Percentiles rank a stretch among this genome's conserved stretches.
phyloP scores from a whole-genome alignment of 768 basidiomycete genomes.

The Phaeotremella skinneri region DNA sequence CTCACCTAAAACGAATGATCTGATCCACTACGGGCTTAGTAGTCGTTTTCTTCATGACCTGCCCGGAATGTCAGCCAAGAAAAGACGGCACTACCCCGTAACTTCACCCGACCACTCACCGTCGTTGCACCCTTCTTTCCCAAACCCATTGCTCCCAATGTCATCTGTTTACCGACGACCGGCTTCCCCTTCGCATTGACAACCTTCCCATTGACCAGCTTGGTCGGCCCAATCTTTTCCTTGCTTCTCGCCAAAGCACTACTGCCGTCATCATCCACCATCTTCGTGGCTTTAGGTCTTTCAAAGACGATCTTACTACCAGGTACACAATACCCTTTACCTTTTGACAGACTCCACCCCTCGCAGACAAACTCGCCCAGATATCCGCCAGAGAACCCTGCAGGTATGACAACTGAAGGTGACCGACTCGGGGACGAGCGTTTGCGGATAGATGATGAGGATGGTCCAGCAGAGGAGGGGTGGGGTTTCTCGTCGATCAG shows the following conservation, averaged over 20 bases:
- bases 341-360: conserved; percentile 49
- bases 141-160: conserved; percentile 44
- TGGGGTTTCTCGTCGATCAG: not conserved
- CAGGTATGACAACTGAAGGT: conserved; percentile 25
- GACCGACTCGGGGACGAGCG: conserved; percentile 17
- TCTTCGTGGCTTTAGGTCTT: conserved; percentile 34
- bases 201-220: conserved; percentile 47
- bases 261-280: conserved; percentile 26
- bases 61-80: not conserved
- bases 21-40: conserved; percentile 43
- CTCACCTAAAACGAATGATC: conserved; percentile 43
- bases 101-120: conserved; percentile 13
- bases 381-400: conserved; percentile 34
- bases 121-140: conserved; percentile 30
- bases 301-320: conserved; percentile 45
- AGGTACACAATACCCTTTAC: conserved; percentile 47
- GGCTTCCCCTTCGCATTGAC: conserved; percentile 37
- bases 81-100: no score
- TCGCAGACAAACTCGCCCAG: conserved; percentile 50
- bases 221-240: conserved; percentile 37
- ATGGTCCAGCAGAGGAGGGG: conserved; percentile 12
- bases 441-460: conserved; percentile 19
- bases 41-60: conserved; percentile 23
- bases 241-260: conserved; percentile 19
- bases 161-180: conserved; percentile 44